Evolutionary conservation across 345 rosid genomes (phyloP).

Genomic region (Lepidium didymum): DNA sequence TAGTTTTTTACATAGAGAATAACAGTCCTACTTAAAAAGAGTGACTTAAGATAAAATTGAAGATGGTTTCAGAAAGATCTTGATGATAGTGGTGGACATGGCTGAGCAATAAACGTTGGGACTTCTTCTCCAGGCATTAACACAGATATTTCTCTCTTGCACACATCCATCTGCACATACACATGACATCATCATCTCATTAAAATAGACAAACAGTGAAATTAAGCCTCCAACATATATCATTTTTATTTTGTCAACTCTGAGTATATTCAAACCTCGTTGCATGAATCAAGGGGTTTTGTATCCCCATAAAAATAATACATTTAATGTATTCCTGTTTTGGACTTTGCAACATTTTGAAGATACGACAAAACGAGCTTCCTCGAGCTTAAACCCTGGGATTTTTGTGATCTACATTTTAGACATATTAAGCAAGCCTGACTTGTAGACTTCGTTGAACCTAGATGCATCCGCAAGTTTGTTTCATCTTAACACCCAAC

Average conservation of each 20-base stretch:
- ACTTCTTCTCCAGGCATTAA: slow-evolving; percentile 72
- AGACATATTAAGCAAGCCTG: not conserved
- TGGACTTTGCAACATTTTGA: slow-evolving; percentile 17
- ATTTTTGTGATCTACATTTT: not conserved
- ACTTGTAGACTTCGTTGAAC: not conserved
- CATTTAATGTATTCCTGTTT: slow-evolving; percentile 16
- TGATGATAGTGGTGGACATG: slow-evolving; percentile 45
- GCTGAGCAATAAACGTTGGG: slow-evolving; percentile 71
- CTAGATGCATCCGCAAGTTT: not conserved
- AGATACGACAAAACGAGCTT: slow-evolving; percentile 29
- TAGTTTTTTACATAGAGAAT: not conserved
- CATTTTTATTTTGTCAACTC: not conserved
- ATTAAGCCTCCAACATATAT: not conserved
- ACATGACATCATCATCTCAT: slow-evolving; percentile 20
- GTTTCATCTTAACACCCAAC: not conserved
- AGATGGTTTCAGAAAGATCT: slow-evolving; percentile 26
- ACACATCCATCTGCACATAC: slow-evolving; percentile 42
- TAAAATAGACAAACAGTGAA: slow-evolving; percentile 15
- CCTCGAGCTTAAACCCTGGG: slow-evolving; percentile 8
- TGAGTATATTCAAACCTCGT: slow-evolving; percentile 30
- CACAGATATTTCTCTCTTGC: slow-evolving; percentile 58
- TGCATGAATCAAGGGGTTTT: slow-evolving; percentile 25
- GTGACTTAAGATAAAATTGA: not conserved
- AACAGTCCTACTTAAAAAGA: not conserved
- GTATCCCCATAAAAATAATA: slow-evolving; percentile 23